Evolutionary conservation across 2,329 filamentous ascomycete genomes (phyloP), one percentile per base, ranked within the genome.

Genomic region (Paraphaeosphaeria sporulosa): DNA sequence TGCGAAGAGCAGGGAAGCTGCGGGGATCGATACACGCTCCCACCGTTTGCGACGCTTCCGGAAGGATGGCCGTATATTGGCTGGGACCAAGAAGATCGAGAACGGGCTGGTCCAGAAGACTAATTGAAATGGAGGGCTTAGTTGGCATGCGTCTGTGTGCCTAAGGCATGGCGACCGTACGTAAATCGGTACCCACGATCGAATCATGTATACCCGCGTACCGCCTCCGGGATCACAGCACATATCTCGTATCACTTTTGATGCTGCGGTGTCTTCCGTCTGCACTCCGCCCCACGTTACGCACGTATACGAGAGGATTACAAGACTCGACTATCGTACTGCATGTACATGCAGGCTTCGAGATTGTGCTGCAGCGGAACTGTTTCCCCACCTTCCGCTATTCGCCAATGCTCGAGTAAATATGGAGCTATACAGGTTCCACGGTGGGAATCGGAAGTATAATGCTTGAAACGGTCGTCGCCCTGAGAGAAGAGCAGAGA

Each of bases 41-140:
- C 89, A 2, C 83, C 81, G 0, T 89, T 76, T 63, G 82, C 86
- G 0, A 83, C 78, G 2, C 76, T 90, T 8, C 89, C 89, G 0
- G 66, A 83, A 32, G 88, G 86, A 7, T 90, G 89, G 89, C 88
- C 88, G 2, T 78, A 77, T 54, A 64, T 83, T 30, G 87, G 86
- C 2, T 89, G 86, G 83, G 64, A 82, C 3, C 69, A 77, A 1
- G 74, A 84, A 47, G 23, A 64, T 2, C 65, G 74, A 12, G 57
- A 71, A 36, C 59, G 73, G 46, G 59, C 64, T 17, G 68, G 48
- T 5, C 58, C 64, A 12, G 72, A 72, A 52, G 65, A 67, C 13
- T 71, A 60, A 72, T 25, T 30, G 30, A 43, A 4, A 15, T 30
- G 19, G 34, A 25, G 32, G 34, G 30, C 32, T 38, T 30, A 19